Conservation (phyloP, 2,329 filamentous ascomycete genomes). For the Cytospora piceicola region DNA sequence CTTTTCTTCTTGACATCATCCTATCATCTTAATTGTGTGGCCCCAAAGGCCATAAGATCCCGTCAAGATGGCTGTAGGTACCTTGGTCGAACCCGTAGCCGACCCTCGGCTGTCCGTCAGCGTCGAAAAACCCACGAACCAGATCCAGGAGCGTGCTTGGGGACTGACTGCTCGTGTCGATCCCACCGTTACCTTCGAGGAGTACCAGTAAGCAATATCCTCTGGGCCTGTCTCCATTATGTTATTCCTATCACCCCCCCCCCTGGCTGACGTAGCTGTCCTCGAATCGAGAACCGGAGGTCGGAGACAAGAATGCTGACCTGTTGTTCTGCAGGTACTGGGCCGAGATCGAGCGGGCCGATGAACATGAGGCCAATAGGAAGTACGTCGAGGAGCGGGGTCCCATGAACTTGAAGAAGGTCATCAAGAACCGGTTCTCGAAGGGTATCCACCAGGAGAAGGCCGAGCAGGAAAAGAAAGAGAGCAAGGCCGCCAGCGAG, state of each 20-base stretch:
- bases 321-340: constrained; percentile 3
- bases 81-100: constrained; percentile 20
- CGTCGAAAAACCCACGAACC: not conserved
- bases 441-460: constrained; percentile 23
- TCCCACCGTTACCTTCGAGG: constrained; percentile 19
- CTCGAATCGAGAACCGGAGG: not conserved
- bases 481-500: not conserved
- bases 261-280: not conserved
- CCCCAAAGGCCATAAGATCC: not conserved
- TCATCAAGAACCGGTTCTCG: constrained; percentile 24
- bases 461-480: constrained; percentile 13
- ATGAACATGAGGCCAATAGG: constrained; percentile 17
- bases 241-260: too few species aligned
- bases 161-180: constrained; percentile 18
- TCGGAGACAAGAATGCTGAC: not conserved
- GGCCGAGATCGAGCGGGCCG: constrained; percentile 19
- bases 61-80: constrained; percentile 21
- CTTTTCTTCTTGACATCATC: not conserved
- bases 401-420: constrained; percentile 15
- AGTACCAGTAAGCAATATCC: constrained; percentile 21
- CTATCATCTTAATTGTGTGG: not conserved
- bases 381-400: constrained; percentile 18
- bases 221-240: not conserved
- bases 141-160: constrained; percentile 14
- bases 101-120: constrained; percentile 16